Evolutionary conservation across 371 early-diverging fungal genomes (phyloP), one percentile per base, ranked within the genome.

Genomic region (Lichtheimia corymbifera): DNA sequence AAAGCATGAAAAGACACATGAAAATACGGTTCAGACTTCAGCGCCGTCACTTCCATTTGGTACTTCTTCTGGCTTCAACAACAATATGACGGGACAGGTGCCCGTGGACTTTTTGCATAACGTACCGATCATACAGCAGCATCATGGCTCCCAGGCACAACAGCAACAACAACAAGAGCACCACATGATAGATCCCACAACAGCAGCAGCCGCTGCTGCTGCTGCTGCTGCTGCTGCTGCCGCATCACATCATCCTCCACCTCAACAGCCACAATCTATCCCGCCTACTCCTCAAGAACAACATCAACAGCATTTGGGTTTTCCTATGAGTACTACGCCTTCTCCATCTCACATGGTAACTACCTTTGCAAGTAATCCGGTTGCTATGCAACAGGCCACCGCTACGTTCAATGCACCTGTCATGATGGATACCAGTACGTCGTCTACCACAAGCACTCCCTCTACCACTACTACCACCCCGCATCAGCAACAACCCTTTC

Each of bases 1-100:
- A 58, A 93, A 93, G 66, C 93, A 93, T 63, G 86, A 87, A 64
- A 82, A 84, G 40, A 82, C 84, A 5, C 90, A 89, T 57, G 78
- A 78, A 66, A 53, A 18, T 5, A 20, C 61, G 3, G 28, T 42
- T 14, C 9, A 28, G 0, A 42, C 47, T 2, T 24, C 54, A 18
- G n/a, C 61, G 5, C 20, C 44, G 5, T 2, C 35, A 11, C 17
- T 42, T n/a, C 52, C 63, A 17, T 53, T 50, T 35, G 35, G 49
- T 14, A 55, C 28, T n/a, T 20, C 53, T 20, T 27, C 40, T 17
- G 40, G 57, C 13, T 63, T 50, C 35, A 35, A 11, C 35, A 50
- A 5, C 22, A 47, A 55, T 47, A 55, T 42, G 20, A 14, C 57
- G 40, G 59, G 61, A 59, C 65, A 40, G 52, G 62, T 55, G 63